Evolutionary conservation across 2,329 filamentous ascomycete genomes (phyloP).

Genomic region (Penicillium olsonii): DNA sequence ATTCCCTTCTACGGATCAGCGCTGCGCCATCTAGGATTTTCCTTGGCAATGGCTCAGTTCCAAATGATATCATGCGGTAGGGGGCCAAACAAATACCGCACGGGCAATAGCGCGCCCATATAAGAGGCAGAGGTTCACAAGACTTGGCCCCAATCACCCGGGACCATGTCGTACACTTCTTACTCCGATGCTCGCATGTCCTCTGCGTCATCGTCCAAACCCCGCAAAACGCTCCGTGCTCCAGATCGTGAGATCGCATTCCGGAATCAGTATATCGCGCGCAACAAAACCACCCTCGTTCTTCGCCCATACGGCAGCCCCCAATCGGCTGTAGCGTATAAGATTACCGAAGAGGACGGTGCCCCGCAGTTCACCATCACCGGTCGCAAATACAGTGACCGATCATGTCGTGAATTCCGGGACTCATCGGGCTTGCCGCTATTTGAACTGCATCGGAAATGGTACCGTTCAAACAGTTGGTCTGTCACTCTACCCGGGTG

Average conservation of each 20-base stretch:
- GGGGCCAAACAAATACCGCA: slow-evolving; percentile 9
- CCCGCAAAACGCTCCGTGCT: slow-evolving; percentile 19
- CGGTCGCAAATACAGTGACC: slow-evolving; percentile 26
- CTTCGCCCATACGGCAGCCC: slow-evolving; percentile 17
- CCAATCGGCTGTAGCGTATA: slow-evolving; percentile 21
- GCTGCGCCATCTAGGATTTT: slow-evolving; percentile 3
- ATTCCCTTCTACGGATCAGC: too few relatives aligned
- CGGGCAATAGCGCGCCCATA: not conserved
- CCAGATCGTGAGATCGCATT: slow-evolving; percentile 24
- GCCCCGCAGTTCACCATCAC: slow-evolving; percentile 21
- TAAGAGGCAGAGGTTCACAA: not conserved
- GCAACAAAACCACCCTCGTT: slow-evolving; percentile 17
- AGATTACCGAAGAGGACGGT: slow-evolving; percentile 21
- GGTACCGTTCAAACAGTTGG: slow-evolving; percentile 13
- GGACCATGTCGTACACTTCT: slow-evolving; percentile 18
- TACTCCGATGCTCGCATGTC: slow-evolving; percentile 22
- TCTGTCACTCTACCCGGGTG: slow-evolving; percentile 16
- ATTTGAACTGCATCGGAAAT: slow-evolving; percentile 26
- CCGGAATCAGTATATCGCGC: slow-evolving; percentile 20
- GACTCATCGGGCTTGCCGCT: slow-evolving; percentile 28
- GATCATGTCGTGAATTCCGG: slow-evolving; percentile 27
- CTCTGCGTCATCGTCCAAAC: slow-evolving; percentile 9
- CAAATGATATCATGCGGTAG: slow-evolving; percentile 2
- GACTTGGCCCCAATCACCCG: not conserved
- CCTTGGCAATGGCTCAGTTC: slow-evolving; percentile 10